Conservation (phyloP, 306 rosid genomes). For the Vigna trinervia region DNA sequence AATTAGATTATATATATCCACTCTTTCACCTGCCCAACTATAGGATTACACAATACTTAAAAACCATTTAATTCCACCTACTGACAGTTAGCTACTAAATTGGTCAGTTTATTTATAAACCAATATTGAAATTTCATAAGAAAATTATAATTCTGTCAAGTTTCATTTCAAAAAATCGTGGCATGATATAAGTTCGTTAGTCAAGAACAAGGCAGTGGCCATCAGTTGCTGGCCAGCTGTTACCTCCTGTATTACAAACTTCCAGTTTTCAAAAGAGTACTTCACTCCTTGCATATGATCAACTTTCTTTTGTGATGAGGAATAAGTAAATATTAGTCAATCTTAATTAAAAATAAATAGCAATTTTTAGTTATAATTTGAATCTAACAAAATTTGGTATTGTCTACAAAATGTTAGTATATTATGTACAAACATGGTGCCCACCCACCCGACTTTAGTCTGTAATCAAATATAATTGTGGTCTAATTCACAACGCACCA, state of each 20-base stretch:
- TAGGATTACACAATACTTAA: slow-evolving; percentile 3
- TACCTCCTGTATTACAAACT: neutral
- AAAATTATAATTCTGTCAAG: neutral
- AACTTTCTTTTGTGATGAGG: slow-evolving; percentile 12
- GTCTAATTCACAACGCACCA: neutral
- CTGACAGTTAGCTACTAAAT: neutral
- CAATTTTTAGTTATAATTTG: slow-evolving; percentile 11
- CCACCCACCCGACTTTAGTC: neutral
- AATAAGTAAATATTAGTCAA: slow-evolving; percentile 14
- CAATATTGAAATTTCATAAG: neutral
- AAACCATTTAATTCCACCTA: neutral
- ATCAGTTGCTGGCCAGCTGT: neutral
- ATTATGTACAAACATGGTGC: neutral
- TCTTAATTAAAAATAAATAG: slow-evolving; percentile 17
- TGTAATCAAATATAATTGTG: neutral
- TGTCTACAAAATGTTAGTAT: slow-evolving; percentile 1
- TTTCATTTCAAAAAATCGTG: neutral
- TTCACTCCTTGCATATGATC: neutral
- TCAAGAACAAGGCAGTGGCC: slow-evolving; percentile 4
- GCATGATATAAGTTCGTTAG: slow-evolving; percentile 1
- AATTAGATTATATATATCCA: slow-evolving; percentile 15
- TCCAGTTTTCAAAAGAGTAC: slow-evolving; percentile 3
- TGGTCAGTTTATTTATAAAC: neutral
- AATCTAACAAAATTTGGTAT: neutral
- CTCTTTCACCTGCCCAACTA: slow-evolving; percentile 16